Evolutionary conservation across 768 basidiomycete species (phyloP).

Genomic region (Pisolithus tinctorius): DNA sequence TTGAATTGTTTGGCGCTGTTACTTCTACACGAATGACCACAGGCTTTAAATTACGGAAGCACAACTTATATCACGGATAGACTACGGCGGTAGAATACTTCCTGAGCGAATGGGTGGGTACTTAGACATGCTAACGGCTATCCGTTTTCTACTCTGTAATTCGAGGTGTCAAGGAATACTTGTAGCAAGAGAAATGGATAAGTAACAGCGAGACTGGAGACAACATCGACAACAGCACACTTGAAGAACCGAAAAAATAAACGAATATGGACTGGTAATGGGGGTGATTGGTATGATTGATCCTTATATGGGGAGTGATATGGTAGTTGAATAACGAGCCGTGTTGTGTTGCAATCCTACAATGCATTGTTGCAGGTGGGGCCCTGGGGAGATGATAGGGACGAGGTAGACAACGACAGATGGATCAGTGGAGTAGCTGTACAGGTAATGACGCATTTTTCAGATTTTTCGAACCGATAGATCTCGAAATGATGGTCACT

Average conservation of each 20-base stretch:
- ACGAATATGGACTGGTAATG: slow-evolving; percentile 8
- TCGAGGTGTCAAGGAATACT: slow-evolving; percentile 23
- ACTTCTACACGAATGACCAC: too few species aligned
- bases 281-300: slow-evolving; percentile 6
- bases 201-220: slow-evolving; percentile 21
- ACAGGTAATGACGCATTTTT: slow-evolving; percentile 10
- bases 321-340: slow-evolving; percentile 15
- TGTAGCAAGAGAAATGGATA: slow-evolving; percentile 25
- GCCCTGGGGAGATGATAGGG: background rate
- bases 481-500: slow-evolving; percentile 26
- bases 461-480: slow-evolving; percentile 47
- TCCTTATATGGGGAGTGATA: slow-evolving; percentile 17
- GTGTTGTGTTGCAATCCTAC: slow-evolving; percentile 4
- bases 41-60: too few species aligned
- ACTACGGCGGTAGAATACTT: too few species aligned
- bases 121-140: slow-evolving; percentile 10
- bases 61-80: too few species aligned
- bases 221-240: slow-evolving; percentile 19
- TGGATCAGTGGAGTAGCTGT: slow-evolving; percentile 2
- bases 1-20: too few species aligned
- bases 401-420: background rate
- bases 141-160: slow-evolving; percentile 18
- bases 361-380: background rate
- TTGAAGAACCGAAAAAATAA: slow-evolving; percentile 12
- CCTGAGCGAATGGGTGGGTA: background rate